Conservation (phyloP, 2,329 filamentous ascomycete genomes). For the Stylonectria norvegica region DNA sequence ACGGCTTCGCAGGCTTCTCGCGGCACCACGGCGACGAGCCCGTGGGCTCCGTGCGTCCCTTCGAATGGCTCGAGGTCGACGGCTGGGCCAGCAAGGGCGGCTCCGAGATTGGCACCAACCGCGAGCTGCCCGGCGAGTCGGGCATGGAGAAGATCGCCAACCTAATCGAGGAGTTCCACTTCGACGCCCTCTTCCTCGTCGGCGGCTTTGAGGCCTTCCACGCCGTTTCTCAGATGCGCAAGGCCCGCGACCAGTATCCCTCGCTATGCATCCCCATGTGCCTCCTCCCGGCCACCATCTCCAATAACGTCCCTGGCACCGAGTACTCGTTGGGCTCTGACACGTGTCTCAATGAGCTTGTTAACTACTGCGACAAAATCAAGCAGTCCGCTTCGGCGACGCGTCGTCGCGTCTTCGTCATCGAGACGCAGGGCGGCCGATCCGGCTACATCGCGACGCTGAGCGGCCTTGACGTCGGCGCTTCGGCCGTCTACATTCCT, state of each 20-base stretch:
- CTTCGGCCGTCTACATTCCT: conserved; percentile 90
- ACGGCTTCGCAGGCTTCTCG: conserved; percentile 91
- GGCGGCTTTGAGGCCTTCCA: conserved; percentile 98
- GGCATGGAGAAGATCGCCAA: conserved; percentile 80
- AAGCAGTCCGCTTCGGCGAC: conserved; percentile 95
- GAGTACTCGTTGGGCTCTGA: conserved; percentile 97
- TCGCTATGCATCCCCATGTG: conserved; percentile 90
- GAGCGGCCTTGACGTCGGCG: conserved; percentile 86
- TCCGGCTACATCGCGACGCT: conserved; percentile 93
- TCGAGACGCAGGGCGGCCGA: conserved; percentile 93
- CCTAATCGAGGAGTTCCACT: conserved; percentile 80
- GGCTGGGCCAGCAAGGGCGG: conserved; percentile 94
- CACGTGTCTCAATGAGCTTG: conserved; percentile 92
- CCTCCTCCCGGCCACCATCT: conserved; percentile 92
- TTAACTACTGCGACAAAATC: conserved; percentile 95
- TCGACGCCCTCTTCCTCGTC: conserved; percentile 87
- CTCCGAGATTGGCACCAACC: conserved; percentile 97
- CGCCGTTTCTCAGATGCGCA: conserved; percentile 79
- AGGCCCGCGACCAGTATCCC: conserved; percentile 73
- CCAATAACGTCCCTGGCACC: conserved; percentile 96
- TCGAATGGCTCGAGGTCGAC: conserved; percentile 92
- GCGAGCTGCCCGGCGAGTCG: conserved; percentile 79
- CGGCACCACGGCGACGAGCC: conserved; percentile 85
- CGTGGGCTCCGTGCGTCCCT: conserved; percentile 75
- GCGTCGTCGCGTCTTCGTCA: conserved; percentile 90